Evolutionary conservation across 2,329 filamentous ascomycete genomes (phyloP), one percentile per base, ranked within the genome.

Genomic region (Pseudogymnoascus sp.): DNA sequence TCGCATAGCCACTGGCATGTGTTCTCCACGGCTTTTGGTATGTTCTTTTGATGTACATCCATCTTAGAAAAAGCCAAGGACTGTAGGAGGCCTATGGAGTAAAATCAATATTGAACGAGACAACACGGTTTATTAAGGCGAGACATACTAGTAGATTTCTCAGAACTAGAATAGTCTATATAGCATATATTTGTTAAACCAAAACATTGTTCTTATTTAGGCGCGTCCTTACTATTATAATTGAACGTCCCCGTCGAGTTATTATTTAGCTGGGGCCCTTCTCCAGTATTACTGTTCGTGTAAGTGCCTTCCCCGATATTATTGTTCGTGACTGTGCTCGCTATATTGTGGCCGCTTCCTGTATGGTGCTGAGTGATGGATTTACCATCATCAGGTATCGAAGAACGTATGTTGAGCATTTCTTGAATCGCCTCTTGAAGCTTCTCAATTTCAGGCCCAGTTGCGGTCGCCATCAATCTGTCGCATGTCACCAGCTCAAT

Each of bases 401-500:
- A 50, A 50, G 44, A 5, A 26, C 21, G 13, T 21, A 46, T 26
- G 6, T 46, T 13, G 23, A 29, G 13, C 44, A 50, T 50, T 10
- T 50, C 44, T 17, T 29, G 44, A 10, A 50, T 50, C 44, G 44
- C 44, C 44, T 50, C 15, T 29, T 11, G 6, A 50, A 50, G 44
- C 23, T 31, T 11, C 7, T 31, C 3, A 11, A 50, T 50, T 17
- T 50, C 1, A 6, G 7, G 2, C 23, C 1, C 2, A 17, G 44
- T 50, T 7, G 44, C 23, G 1, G 44, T 50, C 11, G 23, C 44
- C 23, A 50, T 31, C 17, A 50, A 29, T 31, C 7, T 50, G 23
- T 50, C 23, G 23, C 56, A 40, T 4, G 64, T 63, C 29, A 74
- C 62, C 11, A 74, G 65, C 38, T 72, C 66, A 9, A 73, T 13